phyloP scores from a whole-genome alignment of 192 early-diverging fungal species.

The Mortierella hygrophila region DNA sequence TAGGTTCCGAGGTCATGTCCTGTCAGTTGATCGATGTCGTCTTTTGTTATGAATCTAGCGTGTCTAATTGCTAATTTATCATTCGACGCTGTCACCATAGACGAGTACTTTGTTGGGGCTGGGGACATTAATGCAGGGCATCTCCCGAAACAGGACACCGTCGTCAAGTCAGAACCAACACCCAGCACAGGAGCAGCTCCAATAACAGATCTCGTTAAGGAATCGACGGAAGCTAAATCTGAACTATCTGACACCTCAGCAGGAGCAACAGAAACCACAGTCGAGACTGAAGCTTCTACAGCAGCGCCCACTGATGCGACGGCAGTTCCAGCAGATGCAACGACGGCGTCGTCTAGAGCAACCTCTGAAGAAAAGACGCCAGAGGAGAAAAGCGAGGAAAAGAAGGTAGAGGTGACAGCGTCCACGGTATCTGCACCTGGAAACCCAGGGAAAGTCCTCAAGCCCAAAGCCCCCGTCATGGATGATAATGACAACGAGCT shows the following conservation, averaged over 20 bases:
- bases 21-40: neutral
- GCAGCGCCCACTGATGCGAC: neutral
- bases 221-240: neutral
- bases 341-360: neutral
- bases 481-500: conserved; percentile 74
- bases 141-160: conserved; percentile 58
- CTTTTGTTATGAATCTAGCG: neutral
- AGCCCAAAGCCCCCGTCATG: conserved; percentile 61
- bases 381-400: neutral
- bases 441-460: conserved; percentile 27
- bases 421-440: conserved; percentile 7
- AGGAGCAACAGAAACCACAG: conserved; percentile 3
- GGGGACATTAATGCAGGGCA: conserved; percentile 95
- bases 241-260: neutral
- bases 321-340: neutral
- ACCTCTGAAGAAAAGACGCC: neutral
- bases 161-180: conserved; percentile 3
- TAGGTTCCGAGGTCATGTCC: conserved; percentile 55
- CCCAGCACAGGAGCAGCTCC: neutral
- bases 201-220: neutral
- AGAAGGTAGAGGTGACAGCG: conserved; percentile 19
- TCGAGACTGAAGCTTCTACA: neutral
- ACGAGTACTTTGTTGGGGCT: conserved; percentile 93
- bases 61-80: neutral
- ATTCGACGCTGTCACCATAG: conserved; percentile 56